A percentile compares a stretch with the other conserved stretches of the same genome.
These are phyloP conservation scores for Gloeostereum incarnatum DNA, from an alignment of 768 basidiomycete genomes.

Conservation along the genomic window DNA sequence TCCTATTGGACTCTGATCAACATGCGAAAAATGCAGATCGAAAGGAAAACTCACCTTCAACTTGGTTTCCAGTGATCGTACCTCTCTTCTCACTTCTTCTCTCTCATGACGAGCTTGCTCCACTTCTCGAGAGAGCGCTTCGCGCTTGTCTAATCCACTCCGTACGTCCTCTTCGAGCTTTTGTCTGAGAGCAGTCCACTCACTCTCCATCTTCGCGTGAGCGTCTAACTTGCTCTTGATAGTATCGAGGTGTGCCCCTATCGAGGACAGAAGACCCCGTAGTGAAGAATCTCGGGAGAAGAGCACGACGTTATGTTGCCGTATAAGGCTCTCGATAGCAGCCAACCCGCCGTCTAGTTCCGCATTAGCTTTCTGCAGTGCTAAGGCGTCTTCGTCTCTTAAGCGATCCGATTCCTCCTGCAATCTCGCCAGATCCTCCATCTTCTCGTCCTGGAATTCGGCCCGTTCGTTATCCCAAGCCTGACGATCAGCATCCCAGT, in stretches of 20 bases:
- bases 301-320: slow-evolving; percentile 47
- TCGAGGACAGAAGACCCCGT: slow-evolving; percentile 35
- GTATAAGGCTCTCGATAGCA: slow-evolving; percentile 40
- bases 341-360: slow-evolving; percentile 45
- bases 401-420: slow-evolving; percentile 40
- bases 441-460: slow-evolving; percentile 36
- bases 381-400: slow-evolving; percentile 27
- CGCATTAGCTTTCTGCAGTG: slow-evolving; percentile 24
- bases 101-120: slow-evolving; percentile 43
- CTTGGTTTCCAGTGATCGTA: slow-evolving; percentile 25
- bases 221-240: slow-evolving; percentile 34
- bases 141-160: slow-evolving; percentile 33
- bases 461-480: slow-evolving; percentile 43
- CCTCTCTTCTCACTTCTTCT: slow-evolving; percentile 37
- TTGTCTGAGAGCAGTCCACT: slow-evolving; percentile 36
- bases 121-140: slow-evolving; percentile 38
- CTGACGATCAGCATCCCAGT: slow-evolving; percentile 35
- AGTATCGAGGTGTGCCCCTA: slow-evolving; percentile 42
- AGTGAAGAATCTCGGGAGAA: slow-evolving; percentile 42
- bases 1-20: no score
- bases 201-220: slow-evolving; percentile 30
- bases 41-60: slow-evolving; percentile 20
- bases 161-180: slow-evolving; percentile 43
- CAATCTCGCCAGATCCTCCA: slow-evolving; percentile 33
- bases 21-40: neutral